Base-by-base conservation (phyloP, 805 yeast genomes). In the Henningerozyma blattae region DNA sequence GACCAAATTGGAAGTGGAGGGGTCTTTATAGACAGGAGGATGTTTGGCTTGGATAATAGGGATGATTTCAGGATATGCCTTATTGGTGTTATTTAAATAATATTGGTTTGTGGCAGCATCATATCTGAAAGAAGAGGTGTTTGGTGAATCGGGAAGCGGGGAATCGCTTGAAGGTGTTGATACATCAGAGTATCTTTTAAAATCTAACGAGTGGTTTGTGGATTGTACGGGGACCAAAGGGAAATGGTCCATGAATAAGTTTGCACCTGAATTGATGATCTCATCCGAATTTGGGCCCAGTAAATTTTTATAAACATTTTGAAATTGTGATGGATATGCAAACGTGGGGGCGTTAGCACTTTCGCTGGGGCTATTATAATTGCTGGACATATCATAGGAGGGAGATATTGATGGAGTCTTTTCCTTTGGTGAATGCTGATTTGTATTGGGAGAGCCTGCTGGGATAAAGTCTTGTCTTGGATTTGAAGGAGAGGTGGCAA, bases 61-160 rank as follows among this genome's bases (percentile, higher is more conserved):
- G 12, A 24, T 62, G 7, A 75, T 72, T 33, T 77, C 80, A 0
- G 93, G 87, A 35, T 69, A 75, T 14, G 74, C 64, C 10, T 36
- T 24, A 54, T 57, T 31, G 44, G 50, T 58, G 38, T 59, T 64
- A 1, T 85, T 85, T 27, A 81, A 57, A 47, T 70, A 70, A 47
- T 75, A 79, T 50, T 80, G 91, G 50, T 80, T 79, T 19, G 77
- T 76, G 3, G 62, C 48, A 18, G 67, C 59, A 44, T 77, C 82
- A n/a, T 10, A 24, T 6, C 27, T 6, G 7, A 7, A 12, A 9
- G 27, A 24, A 8, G 10, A 7, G 5, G 15, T 24, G n/a, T 24
- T 24, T 5, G 5, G 6, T 8, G 7, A 8, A 5, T 9, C 12
- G n/a, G n/a, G n/a, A n/a, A n/a, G n/a, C n/a, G n/a, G n/a, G n/a